These are phyloP conservation scores for Nosema muscidifuracis DNA, from an alignment of 371 early-diverging fungal genomes.

Conservation along the genomic window DNA sequence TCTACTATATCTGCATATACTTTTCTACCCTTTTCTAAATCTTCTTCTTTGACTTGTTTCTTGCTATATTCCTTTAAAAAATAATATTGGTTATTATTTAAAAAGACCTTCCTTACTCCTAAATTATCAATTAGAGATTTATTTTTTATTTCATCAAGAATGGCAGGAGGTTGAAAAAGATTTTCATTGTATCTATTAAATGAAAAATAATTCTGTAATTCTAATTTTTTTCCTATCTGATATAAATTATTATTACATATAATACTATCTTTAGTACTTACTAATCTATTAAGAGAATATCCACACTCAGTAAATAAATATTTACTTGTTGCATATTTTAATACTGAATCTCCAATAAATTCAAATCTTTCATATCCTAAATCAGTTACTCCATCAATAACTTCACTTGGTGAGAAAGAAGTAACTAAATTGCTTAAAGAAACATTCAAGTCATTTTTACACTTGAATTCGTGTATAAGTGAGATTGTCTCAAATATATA, in stretches of 20 bases:
- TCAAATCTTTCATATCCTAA: constrained; percentile 83
- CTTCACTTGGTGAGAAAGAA: background rate
- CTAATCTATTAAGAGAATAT: constrained; percentile 6
- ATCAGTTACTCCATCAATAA: background rate
- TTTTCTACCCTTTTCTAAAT: constrained; percentile 17
- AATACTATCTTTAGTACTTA: constrained; percentile 31
- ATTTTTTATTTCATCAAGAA: constrained; percentile 1
- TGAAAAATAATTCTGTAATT: constrained; percentile 30
- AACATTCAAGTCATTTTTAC: constrained; percentile 3
- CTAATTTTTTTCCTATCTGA: constrained; percentile 5
- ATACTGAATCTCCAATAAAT: constrained; percentile 79
- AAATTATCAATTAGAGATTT: background rate
- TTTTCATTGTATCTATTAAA: constrained; percentile 10
- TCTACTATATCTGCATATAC: constrained; percentile 56
- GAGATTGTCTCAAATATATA: constrained; percentile 31
- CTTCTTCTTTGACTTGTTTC: background rate
- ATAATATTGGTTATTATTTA: constrained; percentile 4
- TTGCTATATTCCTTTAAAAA: background rate
- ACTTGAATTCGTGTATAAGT: constrained; percentile 34
- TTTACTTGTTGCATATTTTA: constrained; percentile 72
- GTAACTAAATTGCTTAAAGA: background rate
- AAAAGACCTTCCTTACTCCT: constrained; percentile 2
- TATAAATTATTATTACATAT: constrained; percentile 38
- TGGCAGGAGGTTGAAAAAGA: constrained; percentile 32
- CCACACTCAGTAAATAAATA: constrained; percentile 20